Evolutionary conservation across 352 stramenopile genomes (phyloP), one percentile per base, ranked within the genome.

Genomic region (Lagenidium giganteum): DNA sequence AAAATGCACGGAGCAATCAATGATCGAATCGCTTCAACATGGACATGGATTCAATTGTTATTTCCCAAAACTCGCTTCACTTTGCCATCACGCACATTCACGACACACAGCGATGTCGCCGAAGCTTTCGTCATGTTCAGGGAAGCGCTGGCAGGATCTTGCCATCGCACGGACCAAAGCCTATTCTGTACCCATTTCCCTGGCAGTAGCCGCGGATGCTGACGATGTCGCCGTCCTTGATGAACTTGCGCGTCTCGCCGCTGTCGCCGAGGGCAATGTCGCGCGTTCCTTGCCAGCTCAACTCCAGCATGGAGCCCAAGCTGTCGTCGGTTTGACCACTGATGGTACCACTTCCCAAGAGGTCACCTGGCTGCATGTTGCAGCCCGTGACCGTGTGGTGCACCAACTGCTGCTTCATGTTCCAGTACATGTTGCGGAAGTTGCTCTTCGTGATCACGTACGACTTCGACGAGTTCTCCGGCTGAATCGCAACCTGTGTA

Each of bases 331-430:
- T 85, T 30, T 73, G 65, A 41, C 93, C 93, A 40, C 85, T 97
- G 64, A 98, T 98, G 22, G 95, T 98, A 16, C 95, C 95, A 41
- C 79, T 97, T 29, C 76, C 95, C 16, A 98, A 61, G 38, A 98
- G 62, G 59, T 99, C 95, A 17, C 95, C 95, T 18, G 93, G 72
- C 43, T 89, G 80, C 88, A 99, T 97, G 49, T 96, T 92, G 74
- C 93, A 98, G n/a, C 96, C 96, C 25, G 93, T 97, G 21, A 98
- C 83, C 14, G 91, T 96, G 76, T 99, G 96, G 69, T 99, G 96
- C 35, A 96, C 92, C 43, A 98, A 69, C 67, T 97, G 88, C 70
- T 98, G 95, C 63, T 96, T 95, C 50, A 95, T 95, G 57, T 95
- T 98, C 95, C 95, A 99, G 70, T 98, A 98, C 70, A 98, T 85